Evolutionary conservation across 768 basidiomycete genomes (phyloP).

Genomic region (Mycena albidolilacea): DNA sequence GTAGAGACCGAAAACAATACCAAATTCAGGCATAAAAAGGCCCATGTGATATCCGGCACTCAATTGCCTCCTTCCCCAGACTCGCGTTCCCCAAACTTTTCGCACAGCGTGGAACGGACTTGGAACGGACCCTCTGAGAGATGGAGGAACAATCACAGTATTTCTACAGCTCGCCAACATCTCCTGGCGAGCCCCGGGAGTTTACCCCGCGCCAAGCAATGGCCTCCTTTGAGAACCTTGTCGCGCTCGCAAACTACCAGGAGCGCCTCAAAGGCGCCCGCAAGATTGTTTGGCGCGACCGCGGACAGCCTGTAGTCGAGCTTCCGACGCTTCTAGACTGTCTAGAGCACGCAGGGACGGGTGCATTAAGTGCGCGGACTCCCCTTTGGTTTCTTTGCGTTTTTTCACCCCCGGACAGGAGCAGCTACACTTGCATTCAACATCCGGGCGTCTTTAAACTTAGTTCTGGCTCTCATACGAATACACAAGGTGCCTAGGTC

Average conservation of each 20-base stretch:
- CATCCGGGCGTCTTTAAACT: slow-evolving; percentile 87
- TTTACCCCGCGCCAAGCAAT: slow-evolving; percentile 59
- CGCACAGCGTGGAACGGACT: no score
- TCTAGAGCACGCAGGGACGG: slow-evolving; percentile 77
- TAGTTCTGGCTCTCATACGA: slow-evolving; percentile 83
- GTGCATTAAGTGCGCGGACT: slow-evolving; percentile 76
- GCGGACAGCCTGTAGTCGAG: slow-evolving; percentile 84
- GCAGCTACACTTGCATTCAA: slow-evolving; percentile 86
- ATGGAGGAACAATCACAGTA: slow-evolving; percentile 17
- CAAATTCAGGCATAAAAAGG: background rate
- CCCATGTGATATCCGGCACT: background rate
- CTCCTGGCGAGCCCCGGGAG: slow-evolving; percentile 22
- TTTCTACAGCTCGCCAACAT: slow-evolving; percentile 5
- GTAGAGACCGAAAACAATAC: background rate
- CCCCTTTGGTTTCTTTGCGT: slow-evolving; percentile 1
- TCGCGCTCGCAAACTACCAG: slow-evolving; percentile 88
- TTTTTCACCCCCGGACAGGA: slow-evolving; percentile 61
- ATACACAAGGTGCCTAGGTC: slow-evolving; percentile 79
- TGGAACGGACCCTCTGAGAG: background rate
- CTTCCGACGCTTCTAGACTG: slow-evolving; percentile 76
- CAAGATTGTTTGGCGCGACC: slow-evolving; percentile 88
- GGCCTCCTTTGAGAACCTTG: slow-evolving; percentile 87
- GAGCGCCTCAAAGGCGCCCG: slow-evolving; percentile 80
- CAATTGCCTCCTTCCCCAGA: slow-evolving; percentile 4
- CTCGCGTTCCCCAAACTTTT: slow-evolving; percentile 26